Evolutionary conservation across 345 rosid genomes (phyloP).

Genomic region (Pistacia vera): DNA sequence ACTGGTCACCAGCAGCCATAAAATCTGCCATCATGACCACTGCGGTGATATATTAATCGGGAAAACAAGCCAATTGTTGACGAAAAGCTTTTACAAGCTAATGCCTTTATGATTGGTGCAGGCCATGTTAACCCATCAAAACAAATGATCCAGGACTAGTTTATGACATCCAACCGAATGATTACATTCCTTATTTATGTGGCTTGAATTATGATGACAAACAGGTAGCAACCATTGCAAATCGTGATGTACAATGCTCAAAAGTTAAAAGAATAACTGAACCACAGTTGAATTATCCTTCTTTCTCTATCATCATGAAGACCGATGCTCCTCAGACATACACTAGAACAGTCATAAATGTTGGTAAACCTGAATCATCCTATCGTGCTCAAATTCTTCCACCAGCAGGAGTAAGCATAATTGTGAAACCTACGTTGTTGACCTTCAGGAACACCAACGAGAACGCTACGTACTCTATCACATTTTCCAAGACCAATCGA

Average conservation of each 20-base stretch:
- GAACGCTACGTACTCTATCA: constrained; percentile 25
- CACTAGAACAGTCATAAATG: constrained; percentile 49
- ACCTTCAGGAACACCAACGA: constrained; percentile 21
- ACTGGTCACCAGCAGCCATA: constrained; percentile 55
- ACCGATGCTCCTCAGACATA: constrained; percentile 18
- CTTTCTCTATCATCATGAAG: constrained; percentile 25
- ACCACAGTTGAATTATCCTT: constrained; percentile 45
- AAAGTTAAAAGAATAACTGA: constrained; percentile 13
- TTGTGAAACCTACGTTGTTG: background rate
- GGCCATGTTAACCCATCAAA: constrained; percentile 57
- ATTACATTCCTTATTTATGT: constrained; percentile 45
- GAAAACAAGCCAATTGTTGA: constrained; percentile 40
- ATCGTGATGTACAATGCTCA: constrained; percentile 23
- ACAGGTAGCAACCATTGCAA: constrained; percentile 24
- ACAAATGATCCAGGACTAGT: constrained; percentile 49
- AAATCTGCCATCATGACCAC: constrained; percentile 57
- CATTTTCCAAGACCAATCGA: constrained; percentile 9
- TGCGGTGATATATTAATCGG: constrained; percentile 31
- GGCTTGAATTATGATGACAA: constrained; percentile 34
- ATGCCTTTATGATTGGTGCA: constrained; percentile 43
- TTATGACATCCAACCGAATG: constrained; percentile 43
- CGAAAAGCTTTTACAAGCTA: constrained; percentile 35
- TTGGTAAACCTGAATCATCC: constrained; percentile 31
- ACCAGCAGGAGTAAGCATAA: constrained; percentile 26
- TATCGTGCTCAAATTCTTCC: constrained; percentile 26